Percentiles rank a stretch among this genome's conserved stretches.
Conservation (phyloP, 805 yeast genomes). For the Zygoascus flipseniorum region DNA sequence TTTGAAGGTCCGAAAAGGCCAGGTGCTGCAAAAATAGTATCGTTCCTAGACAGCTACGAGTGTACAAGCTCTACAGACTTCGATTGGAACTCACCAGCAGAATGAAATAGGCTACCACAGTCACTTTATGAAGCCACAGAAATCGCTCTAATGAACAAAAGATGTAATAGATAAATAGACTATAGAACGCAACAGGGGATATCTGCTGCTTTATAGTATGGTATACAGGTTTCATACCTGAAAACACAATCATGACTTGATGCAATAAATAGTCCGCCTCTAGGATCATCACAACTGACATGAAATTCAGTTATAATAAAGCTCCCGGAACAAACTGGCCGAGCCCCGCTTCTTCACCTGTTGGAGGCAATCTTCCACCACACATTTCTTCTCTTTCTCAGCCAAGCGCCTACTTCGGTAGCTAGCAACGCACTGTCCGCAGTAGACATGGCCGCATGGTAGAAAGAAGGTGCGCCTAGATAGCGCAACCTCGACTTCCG, state of each 20-base stretch:
- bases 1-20: neutral
- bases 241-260: too few species aligned
- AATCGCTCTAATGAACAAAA: too few species aligned
- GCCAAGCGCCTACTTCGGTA: slow-evolving; percentile 33
- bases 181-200: too few species aligned
- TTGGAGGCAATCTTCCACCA: slow-evolving; percentile 9
- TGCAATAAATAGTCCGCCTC: too few species aligned
- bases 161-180: too few species aligned
- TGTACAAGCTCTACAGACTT: neutral
- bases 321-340: slow-evolving; percentile 10
- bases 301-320: slow-evolving; percentile 8
- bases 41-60: neutral
- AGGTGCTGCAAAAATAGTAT: neutral
- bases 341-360: slow-evolving; percentile 5
- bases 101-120: too few species aligned
- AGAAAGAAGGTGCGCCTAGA: slow-evolving; percentile 60
- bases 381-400: slow-evolving; percentile 14
- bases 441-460: slow-evolving; percentile 75
- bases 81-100: neutral
- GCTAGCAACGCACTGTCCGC: slow-evolving; percentile 75
- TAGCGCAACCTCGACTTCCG: slow-evolving; percentile 22
- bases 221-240: too few species aligned
- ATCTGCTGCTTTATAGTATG: too few species aligned
- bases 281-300: too few species aligned
- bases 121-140: too few species aligned